These are phyloP conservation scores for Trichoderma atrobrunneum DNA, from an alignment of 2,329 filamentous ascomycete genomes.

Conservation along the genomic window DNA sequence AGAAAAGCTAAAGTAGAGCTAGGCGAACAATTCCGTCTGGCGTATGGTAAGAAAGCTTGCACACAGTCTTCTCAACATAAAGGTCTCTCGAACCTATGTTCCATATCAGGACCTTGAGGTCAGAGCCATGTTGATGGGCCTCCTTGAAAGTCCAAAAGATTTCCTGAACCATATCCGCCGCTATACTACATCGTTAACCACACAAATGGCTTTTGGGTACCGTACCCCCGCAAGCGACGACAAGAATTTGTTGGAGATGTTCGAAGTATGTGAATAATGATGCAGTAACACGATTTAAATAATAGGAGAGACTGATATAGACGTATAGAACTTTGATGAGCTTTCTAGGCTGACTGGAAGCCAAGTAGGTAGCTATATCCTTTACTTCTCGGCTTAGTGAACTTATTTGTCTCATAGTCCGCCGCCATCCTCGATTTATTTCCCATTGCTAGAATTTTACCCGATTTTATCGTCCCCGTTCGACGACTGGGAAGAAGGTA, in stretches of 20 bases:
- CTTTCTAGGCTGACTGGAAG: neutral
- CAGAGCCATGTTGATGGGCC: conserved; percentile 7
- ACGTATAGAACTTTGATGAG: neutral
- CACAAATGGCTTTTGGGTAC: conserved; percentile 10
- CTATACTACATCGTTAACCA: conserved; percentile 11
- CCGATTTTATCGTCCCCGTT: neutral
- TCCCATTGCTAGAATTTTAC: neutral
- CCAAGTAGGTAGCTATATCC: neutral
- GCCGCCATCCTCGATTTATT: conserved; percentile 4
- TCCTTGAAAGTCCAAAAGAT: neutral
- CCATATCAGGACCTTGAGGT: conserved; percentile 10
- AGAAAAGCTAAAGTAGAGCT: neutral
- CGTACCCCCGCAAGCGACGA: conserved; percentile 3
- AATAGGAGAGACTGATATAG: neutral
- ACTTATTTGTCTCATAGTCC: neutral
- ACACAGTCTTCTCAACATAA: conserved; percentile 2
- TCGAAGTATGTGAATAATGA: neutral
- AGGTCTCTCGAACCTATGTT: conserved; percentile 7
- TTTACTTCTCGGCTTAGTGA: neutral
- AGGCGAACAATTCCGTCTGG: conserved; percentile 4
- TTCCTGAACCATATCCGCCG: conserved; percentile 1
- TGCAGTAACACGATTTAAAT: no score
- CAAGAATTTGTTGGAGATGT: neutral
- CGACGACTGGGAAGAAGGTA: neutral
- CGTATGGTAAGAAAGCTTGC: conserved; percentile 5